Evolutionary conservation across 192 early-diverging fungal species (phyloP).

Genomic region (Linnemannia zychae): DNA sequence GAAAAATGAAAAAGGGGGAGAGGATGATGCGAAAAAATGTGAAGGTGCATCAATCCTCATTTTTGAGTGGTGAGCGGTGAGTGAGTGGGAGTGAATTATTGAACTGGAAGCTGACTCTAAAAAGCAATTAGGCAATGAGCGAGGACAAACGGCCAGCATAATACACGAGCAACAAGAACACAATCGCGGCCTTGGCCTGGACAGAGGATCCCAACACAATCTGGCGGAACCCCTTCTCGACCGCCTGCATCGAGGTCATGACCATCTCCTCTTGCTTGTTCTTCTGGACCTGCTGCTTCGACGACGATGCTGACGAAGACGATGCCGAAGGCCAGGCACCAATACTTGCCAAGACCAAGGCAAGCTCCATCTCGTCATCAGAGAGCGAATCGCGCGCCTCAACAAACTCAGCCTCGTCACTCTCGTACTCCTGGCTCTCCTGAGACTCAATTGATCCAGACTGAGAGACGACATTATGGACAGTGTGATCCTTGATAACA

Average conservation of each 20-base stretch:
- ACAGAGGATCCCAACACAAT: slow-evolving; percentile 1
- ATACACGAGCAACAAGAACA: slow-evolving; percentile 41
- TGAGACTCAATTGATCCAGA: neutral
- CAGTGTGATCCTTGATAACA: slow-evolving; percentile 13
- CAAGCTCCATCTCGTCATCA: slow-evolving; percentile 32
- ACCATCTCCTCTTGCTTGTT: slow-evolving; percentile 32
- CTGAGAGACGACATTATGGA: slow-evolving; percentile 16
- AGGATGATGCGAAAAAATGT: neutral
- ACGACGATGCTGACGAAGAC: neutral
- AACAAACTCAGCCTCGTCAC: slow-evolving; percentile 52
- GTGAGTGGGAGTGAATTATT: too few species aligned
- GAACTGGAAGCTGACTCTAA: neutral
- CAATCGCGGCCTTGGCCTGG: slow-evolving; percentile 32
- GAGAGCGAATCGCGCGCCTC: slow-evolving; percentile 39
- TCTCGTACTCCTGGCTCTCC: slow-evolving; percentile 7
- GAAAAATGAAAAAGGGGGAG: too few species aligned
- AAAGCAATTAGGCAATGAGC: slow-evolving; percentile 20
- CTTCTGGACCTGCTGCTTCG: neutral
- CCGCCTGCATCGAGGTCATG: slow-evolving; percentile 1
- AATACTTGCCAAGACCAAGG: slow-evolving; percentile 9
- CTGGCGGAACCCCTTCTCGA: slow-evolving; percentile 18
- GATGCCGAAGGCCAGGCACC: slow-evolving; percentile 28
- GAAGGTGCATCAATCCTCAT: neutral
- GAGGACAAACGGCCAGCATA: slow-evolving; percentile 39
- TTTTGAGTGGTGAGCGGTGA: neutral